A percentile compares a stretch with the other conserved stretches of the same genome.
Conservation (phyloP, 1,139 yeast genomes). For the Meyerozyma smithsonii region DNA sequence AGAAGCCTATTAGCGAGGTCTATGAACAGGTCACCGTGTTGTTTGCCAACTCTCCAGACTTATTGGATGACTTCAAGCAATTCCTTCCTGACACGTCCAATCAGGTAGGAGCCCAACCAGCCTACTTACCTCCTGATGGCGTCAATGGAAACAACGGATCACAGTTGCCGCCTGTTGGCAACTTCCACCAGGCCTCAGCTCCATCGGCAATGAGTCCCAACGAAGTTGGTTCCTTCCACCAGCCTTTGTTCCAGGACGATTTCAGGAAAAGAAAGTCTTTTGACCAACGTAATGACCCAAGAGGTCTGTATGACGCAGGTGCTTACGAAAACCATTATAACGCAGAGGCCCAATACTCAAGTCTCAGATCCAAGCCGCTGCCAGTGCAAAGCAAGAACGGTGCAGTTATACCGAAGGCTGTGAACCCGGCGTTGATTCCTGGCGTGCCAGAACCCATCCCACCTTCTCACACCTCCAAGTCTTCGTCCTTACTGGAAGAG, state of each 20-base stretch:
- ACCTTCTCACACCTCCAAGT: conserved; percentile 49
- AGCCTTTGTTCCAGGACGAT: conserved; percentile 5
- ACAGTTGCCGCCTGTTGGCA: conserved; percentile 93
- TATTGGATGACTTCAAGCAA: conserved; percentile 89
- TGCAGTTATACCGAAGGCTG: conserved; percentile 19
- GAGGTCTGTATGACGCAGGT: conserved; percentile 18
- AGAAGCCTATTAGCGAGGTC: conserved; percentile 90
- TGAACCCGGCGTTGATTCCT: conserved; percentile 69
- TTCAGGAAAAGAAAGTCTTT: not conserved
- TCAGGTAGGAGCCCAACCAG: conserved; percentile 18
- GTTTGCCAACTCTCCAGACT: conserved; percentile 90
- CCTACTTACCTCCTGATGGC: conserved; percentile 9
- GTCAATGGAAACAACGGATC: conserved; percentile 25
- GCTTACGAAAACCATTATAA: conserved; percentile 30
- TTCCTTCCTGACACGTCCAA: conserved; percentile 87
- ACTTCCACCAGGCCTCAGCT: conserved; percentile 76
- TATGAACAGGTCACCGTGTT: conserved; percentile 87
- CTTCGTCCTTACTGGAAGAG: conserved; percentile 72
- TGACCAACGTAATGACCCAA: conserved; percentile 1
- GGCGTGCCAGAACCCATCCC: conserved; percentile 85
- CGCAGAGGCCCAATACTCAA: conserved; percentile 51
- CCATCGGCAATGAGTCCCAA: conserved; percentile 28
- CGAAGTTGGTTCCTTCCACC: conserved; percentile 11
- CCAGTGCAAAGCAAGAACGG: conserved; percentile 15
- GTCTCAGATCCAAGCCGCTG: conserved; percentile 35